Percentiles rank a stretch among this genome's conserved stretches.
phyloP scores from a whole-genome alignment of 768 basidiomycete species.

The Podaxis sp. region DNA sequence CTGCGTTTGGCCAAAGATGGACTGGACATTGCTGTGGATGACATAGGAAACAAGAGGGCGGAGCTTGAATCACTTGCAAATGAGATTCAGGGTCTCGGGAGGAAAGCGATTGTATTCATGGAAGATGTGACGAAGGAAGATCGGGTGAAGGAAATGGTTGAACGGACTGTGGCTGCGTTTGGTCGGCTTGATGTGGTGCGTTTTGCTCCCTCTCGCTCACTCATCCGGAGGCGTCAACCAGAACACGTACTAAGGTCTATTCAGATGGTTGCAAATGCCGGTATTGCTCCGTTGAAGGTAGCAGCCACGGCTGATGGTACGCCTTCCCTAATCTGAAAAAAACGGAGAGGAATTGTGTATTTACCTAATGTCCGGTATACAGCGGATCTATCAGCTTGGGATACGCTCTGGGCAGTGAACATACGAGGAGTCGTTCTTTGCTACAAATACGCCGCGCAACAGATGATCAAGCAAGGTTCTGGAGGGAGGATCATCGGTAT shows the following conservation, averaged over 20 bases:
- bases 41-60: constrained; percentile 27
- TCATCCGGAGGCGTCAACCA: too few relatives aligned
- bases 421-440: constrained; percentile 57
- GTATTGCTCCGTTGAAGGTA: not conserved
- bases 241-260: not conserved
- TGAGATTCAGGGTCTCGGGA: constrained; percentile 29
- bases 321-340: too few relatives aligned
- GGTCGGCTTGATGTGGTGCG: constrained; percentile 49
- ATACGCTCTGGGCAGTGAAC: constrained; percentile 48
- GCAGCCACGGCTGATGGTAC: not conserved
- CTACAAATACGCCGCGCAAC: constrained; percentile 60
- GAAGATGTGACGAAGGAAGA: constrained; percentile 41
- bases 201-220: not conserved
- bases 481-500: constrained; percentile 54
- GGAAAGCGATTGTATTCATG: constrained; percentile 17
- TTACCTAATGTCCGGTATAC: not conserved
- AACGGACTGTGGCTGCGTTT: constrained; percentile 27
- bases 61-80: constrained; percentile 25
- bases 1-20: constrained; percentile 45
- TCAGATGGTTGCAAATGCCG: constrained; percentile 15
- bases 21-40: constrained; percentile 44
- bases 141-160: constrained; percentile 41
- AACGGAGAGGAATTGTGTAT: not conserved
- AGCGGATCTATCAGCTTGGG: constrained; percentile 37
- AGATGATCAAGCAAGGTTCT: constrained; percentile 54